Base-by-base conservation (phyloP, 2,329 filamentous ascomycete species). In the Arthrobotrys iridis region DNA sequence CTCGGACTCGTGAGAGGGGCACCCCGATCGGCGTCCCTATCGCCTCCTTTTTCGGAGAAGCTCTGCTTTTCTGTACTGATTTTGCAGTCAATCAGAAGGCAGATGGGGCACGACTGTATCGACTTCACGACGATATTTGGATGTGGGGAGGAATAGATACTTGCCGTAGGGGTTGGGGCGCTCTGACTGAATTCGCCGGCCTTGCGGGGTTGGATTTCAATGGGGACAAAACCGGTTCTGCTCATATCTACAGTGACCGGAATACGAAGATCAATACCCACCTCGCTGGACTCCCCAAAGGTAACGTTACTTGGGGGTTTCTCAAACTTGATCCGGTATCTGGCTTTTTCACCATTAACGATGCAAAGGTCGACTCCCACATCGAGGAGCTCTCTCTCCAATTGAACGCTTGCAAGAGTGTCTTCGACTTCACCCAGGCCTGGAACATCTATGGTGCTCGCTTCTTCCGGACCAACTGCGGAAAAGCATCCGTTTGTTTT, bases 111-210 rank as follows among this genome's bases (percentile, higher is more conserved):
- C 82, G 84, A n/a, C 80, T 90, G 8, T 88, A 88, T 79, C 86
- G 89, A 10, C 83, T 90, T 22, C 85, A 89, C 52, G 89, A 90
- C 75, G 88, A 90, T 77, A 84, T 90, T 59, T 91, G 88, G 88
- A 88, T 90, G 79, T 90, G 88, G 88, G 85, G 86, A 5, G 64
- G 37, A 5, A 83, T 87, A 2, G 85, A 88, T 41, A 77, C 82
- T 2, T 83, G 82, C 1, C 86, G 86, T 11, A 83, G 84, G 41
- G 88, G 87, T 0, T 91, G 89, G 89, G 79, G 84, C n/a, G 83
- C 86, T 0, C 84, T 91, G 77, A 82, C 83, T 0, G 81, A 83
- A 1, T 91, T 90, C 77, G 82, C 84, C 1, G 78, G 81, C 0
- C 81, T 87, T 1, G 87, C 89, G 79, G 87, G 88, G 0, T 83